phyloP scores from a whole-genome alignment of 2,329 filamentous ascomycete species.

The Paramyrothecium roridum region DNA sequence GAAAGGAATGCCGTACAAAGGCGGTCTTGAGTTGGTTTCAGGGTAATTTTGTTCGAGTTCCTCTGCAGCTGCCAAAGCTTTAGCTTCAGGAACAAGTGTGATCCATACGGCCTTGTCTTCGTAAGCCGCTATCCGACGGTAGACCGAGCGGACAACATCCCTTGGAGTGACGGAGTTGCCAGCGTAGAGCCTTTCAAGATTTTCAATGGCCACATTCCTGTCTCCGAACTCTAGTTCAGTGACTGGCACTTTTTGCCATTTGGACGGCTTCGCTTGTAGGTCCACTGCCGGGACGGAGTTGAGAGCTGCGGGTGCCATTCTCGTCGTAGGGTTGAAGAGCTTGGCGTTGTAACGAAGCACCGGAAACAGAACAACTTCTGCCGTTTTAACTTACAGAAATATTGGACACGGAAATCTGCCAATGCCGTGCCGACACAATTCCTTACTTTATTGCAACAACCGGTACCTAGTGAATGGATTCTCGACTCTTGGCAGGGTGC shows the following conservation, averaged over 20 bases:
- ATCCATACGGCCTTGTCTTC: constrained; percentile 6
- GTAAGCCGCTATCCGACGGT: not conserved
- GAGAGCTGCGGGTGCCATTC: constrained; percentile 1
- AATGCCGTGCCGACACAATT: too few relatives aligned
- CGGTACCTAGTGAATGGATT: not conserved
- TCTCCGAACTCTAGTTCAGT: not conserved
- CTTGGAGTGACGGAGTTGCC: not conserved
- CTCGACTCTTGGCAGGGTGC: not conserved
- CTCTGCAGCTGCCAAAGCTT: constrained; percentile 2
- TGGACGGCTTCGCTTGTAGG: not conserved
- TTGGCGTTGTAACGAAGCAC: too few relatives aligned
- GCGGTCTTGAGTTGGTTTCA: constrained; percentile 12
- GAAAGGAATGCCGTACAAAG: constrained; percentile 56
- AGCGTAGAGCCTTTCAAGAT: constrained; percentile 1
- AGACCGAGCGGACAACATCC: constrained; percentile 4
- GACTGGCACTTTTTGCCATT: not conserved
- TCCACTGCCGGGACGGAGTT: not conserved
- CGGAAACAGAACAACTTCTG: too few relatives aligned
- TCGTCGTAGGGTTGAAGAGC: not conserved
- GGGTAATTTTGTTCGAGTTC: not conserved
- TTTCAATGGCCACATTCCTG: not conserved
- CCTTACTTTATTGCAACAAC: too few relatives aligned
- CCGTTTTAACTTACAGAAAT: too few relatives aligned
- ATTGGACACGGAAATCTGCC: too few relatives aligned
- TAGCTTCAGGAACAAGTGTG: constrained; percentile 3